These are phyloP conservation scores for Beta lomatogona DNA, from an alignment of 179 eudicot genomes.

Conservation along the genomic window DNA sequence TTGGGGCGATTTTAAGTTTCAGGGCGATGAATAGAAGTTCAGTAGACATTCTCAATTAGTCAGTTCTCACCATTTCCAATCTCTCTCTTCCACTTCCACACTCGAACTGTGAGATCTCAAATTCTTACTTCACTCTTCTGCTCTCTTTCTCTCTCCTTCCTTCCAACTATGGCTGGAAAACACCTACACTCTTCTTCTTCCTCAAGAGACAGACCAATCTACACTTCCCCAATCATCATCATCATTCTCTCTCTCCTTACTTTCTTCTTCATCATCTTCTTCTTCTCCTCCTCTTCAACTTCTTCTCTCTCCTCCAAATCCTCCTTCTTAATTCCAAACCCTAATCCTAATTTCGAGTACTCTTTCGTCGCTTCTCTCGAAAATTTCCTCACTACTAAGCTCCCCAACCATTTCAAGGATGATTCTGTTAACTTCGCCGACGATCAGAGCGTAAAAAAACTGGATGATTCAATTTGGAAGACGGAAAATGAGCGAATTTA, in stretches of 20 bases:
- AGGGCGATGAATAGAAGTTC: no score
- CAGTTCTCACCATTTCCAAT: no score
- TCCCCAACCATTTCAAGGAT: constrained; percentile 25
- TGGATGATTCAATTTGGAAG: constrained; percentile 60
- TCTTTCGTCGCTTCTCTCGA: constrained; percentile 84
- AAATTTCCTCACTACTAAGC: constrained; percentile 50
- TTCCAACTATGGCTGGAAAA: constrained; percentile 61
- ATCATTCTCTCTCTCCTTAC: constrained; percentile 44
- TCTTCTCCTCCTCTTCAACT: constrained; percentile 35
- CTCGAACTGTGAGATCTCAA: background rate
- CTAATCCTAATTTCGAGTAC: constrained; percentile 49
- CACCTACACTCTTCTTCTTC: constrained; percentile 29
- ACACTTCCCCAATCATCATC: constrained; percentile 48
- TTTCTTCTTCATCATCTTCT: constrained; percentile 46
- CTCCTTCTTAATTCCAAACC: constrained; percentile 34
- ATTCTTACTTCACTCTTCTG: background rate
- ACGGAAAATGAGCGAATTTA: constrained; percentile 47
- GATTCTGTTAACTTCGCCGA: constrained; percentile 36
- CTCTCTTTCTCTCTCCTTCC: constrained; percentile 24
- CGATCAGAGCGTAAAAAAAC: constrained; percentile 37
- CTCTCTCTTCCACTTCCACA: no score
- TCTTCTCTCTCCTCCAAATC: constrained; percentile 22
- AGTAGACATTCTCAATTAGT: no score
- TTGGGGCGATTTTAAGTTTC: no score
- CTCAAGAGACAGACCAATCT: constrained; percentile 36